Evolutionary conservation across 202 grass and related monocot species (phyloP), one percentile per base, ranked within the genome.

Genomic region (Schoenoplectus tabernaemontani): DNA sequence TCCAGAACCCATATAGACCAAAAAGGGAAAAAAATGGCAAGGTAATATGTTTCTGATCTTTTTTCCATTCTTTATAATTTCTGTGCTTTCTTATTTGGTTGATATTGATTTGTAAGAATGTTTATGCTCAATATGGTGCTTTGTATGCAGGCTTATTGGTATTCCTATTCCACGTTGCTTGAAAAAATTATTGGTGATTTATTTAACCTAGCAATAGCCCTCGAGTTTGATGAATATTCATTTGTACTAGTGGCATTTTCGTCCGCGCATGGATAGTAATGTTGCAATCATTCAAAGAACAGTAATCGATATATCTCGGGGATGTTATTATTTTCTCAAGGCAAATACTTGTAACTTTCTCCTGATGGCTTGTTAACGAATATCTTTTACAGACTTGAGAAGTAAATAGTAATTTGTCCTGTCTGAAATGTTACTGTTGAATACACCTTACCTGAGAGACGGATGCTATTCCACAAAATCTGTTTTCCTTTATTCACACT

Each of bases 141-240:
- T 44, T 78, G 10, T 42, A 16, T 78, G 48, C 77, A 79, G 77
- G 57, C 22, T 61, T 79, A 48, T 61, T 78, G 75, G 75, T 78
- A 39, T 78, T 78, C 48, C 32, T 78, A 33, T 38, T 78, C 74
- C 50, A 78, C 3, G 28, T 46, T 79, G 76, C 54, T 59, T 79
- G 76, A 79, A 41, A 36, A 6, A 43, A 79, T 20, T 38, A 37
- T 10, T 23, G 42, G 66, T 71, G 42, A n/a, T 48, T 71, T 12
- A 71, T 46, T 71, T 30, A 11, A 47, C 23, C 23, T 47, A 46
- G 36, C 42, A 71, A 46, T 22, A 48, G 41, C 22, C 20, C 42
- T 71, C 13, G 43, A 48, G 67, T 71, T 71, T 38, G 63, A 66
- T n/a, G 63, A 17, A 39, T 66, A 28, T 20, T 7, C 43, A 48